These are phyloP conservation scores for Simmondsia chinensis DNA, from an alignment of 148 eudicot genomes.

Conservation along the genomic window DNA sequence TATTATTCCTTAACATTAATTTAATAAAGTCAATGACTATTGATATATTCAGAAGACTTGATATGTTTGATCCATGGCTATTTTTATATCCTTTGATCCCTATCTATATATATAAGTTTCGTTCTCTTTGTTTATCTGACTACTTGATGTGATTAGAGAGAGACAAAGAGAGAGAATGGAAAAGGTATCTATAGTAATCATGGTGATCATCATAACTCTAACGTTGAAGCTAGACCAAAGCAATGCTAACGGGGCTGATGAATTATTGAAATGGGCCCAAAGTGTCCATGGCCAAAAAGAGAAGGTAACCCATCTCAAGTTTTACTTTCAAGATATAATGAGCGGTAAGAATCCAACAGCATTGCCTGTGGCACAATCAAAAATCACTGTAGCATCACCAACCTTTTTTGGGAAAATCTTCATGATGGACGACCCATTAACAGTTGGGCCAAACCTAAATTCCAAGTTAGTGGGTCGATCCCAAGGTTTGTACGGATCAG, in stretches of 20 bases:
- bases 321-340: constrained; percentile 37
- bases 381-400: constrained; percentile 4
- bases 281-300: constrained; percentile 4
- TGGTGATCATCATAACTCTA: not conserved
- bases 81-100: no score
- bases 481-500: constrained; percentile 26
- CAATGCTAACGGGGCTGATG: not conserved
- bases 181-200: not conserved
- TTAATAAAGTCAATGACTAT: no score
- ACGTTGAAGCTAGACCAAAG: not conserved
- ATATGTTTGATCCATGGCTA: no score
- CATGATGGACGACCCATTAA: constrained; percentile 30
- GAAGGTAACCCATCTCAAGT: constrained; percentile 20
- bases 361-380: constrained; percentile 15
- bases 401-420: constrained; percentile 22
- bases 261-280: constrained; percentile 15
- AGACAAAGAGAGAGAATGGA: not conserved
- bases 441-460: constrained; percentile 17
- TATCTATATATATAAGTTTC: no score
- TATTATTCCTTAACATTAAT: no score
- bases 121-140: no score
- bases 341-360: constrained; percentile 22
- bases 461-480: constrained; percentile 38
- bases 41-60: no score
- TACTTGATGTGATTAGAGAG: no score